Conservation (phyloP, 768 basidiomycete species). For the Xerocomellus chrysenteron region DNA sequence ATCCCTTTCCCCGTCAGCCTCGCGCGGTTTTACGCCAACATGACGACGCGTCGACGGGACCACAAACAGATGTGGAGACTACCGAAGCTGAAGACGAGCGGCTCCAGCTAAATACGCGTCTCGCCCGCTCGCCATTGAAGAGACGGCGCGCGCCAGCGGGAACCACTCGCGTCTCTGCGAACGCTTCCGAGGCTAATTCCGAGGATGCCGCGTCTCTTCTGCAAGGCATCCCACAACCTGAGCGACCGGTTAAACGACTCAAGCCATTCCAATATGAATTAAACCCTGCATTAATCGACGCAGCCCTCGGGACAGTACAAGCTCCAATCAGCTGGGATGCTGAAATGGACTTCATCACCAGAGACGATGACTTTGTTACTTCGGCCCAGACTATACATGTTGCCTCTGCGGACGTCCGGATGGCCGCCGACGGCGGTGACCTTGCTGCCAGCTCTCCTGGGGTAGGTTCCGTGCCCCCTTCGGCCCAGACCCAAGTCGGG, state of each 20-base stretch:
- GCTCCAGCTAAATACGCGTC: slow-evolving; percentile 8
- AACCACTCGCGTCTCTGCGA: neutral
- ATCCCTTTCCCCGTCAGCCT: neutral
- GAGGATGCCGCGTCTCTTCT: neutral
- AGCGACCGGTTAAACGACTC: slow-evolving; percentile 16
- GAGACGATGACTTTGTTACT: neutral
- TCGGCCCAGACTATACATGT: neutral
- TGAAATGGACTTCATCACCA: slow-evolving; percentile 7
- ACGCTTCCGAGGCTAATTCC: slow-evolving; percentile 14
- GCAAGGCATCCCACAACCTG: neutral
- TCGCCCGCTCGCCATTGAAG: slow-evolving; percentile 8
- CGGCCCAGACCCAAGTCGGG: neutral
- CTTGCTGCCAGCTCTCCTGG: neutral
- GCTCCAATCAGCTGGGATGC: slow-evolving; percentile 23
- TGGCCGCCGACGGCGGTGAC: neutral
- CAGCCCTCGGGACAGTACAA: slow-evolving; percentile 22
- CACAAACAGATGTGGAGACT: slow-evolving; percentile 21
- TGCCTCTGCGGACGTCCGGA: neutral
- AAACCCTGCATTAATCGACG: slow-evolving; percentile 17
- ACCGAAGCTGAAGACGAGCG: slow-evolving; percentile 25
- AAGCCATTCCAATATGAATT: slow-evolving; percentile 24
- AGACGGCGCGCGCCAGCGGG: neutral
- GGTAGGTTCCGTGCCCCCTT: no score
- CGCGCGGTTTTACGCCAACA: neutral
- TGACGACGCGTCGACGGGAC: slow-evolving; percentile 2